phyloP scores from a whole-genome alignment of 1,284 basidiomycete species.

The Ustilago curta region DNA sequence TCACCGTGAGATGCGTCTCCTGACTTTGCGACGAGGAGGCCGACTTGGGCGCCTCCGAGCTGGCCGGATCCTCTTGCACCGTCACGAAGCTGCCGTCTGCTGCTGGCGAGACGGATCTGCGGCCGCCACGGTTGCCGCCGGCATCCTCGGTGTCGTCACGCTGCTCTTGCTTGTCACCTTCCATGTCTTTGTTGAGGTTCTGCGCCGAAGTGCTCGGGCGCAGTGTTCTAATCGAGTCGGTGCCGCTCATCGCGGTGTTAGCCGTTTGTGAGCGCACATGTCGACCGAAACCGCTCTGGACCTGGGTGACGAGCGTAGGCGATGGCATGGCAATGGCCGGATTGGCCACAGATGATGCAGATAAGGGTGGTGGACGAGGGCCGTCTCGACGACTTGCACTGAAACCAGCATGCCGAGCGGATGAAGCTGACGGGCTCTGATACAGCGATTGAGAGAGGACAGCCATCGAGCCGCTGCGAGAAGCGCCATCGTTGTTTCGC shows the following conservation, averaged over 20 bases:
- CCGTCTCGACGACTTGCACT: slow-evolving; percentile 28
- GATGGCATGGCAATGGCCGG: slow-evolving; percentile 29
- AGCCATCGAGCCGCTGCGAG: slow-evolving; percentile 26
- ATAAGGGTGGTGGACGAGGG: slow-evolving; percentile 16
- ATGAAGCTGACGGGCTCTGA: slow-evolving; percentile 19
- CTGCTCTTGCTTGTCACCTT: slow-evolving; percentile 1
- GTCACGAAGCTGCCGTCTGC: slow-evolving; percentile 37
- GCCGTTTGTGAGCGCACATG: slow-evolving; percentile 47
- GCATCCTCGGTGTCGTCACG: slow-evolving; percentile 7
- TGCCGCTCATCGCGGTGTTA: slow-evolving; percentile 30
- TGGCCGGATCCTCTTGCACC: slow-evolving; percentile 28
- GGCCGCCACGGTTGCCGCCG: slow-evolving; percentile 15
- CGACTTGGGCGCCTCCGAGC: slow-evolving; percentile 34
- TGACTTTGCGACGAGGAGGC: slow-evolving; percentile 46
- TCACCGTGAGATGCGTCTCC: slow-evolving; percentile 34
- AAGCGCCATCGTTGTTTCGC: slow-evolving; percentile 13
- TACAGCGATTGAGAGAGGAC: slow-evolving; percentile 41
- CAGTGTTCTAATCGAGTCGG: slow-evolving; percentile 56
- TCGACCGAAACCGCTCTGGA: slow-evolving; percentile 47
- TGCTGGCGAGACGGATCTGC: slow-evolving; percentile 26
- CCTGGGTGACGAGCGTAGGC: slow-evolving; percentile 41
- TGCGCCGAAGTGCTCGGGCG: slow-evolving; percentile 55
- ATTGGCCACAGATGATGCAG: slow-evolving; percentile 17
- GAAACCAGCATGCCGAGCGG: slow-evolving; percentile 15
- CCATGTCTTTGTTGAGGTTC: slow-evolving; percentile 33